These are phyloP conservation scores for Podochytrium sp. DNA, from an alignment of 192 early-diverging fungal species.

Conservation along the genomic window DNA sequence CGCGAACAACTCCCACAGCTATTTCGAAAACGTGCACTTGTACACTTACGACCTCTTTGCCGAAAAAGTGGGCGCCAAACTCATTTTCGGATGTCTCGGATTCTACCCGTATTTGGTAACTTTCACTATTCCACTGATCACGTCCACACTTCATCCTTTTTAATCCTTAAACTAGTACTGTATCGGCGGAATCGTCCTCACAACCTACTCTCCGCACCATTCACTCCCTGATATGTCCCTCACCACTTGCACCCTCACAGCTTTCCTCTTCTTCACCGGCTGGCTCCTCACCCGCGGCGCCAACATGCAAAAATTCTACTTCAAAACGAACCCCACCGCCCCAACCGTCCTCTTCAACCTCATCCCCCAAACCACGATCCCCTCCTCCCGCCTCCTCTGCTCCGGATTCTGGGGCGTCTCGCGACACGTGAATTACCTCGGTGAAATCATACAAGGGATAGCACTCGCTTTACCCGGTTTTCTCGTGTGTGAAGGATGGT, in stretches of 20 bases:
- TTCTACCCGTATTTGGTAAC: conserved; percentile 37
- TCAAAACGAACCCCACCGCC: conserved; percentile 18
- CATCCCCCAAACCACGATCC: conserved; percentile 23
- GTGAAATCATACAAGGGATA: conserved; percentile 34
- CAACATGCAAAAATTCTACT: conserved; percentile 42
- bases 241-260: neutral
- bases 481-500: neutral
- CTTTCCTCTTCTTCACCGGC: conserved; percentile 26
- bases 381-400: conserved; percentile 18
- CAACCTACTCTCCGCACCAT: neutral
- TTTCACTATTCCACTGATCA: no score
- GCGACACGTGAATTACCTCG: conserved; percentile 36
- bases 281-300: conserved; percentile 43
- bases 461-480: conserved; percentile 31
- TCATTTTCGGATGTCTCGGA: conserved; percentile 39
- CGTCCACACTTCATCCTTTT: no score
- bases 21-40: conserved; percentile 35
- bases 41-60: conserved; percentile 49
- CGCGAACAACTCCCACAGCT: neutral
- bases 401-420: conserved; percentile 35
- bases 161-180: no score
- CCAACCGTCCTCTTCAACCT: conserved; percentile 18
- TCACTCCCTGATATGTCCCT: neutral
- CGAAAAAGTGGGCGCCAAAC: conserved; percentile 42
- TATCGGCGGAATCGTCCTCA: conserved; percentile 28